Percentiles rank a stretch among this genome's conserved stretches.
These are phyloP conservation scores for Kodamaea arcana DNA, from an alignment of 1,139 yeast species.

Conservation along the genomic window DNA sequence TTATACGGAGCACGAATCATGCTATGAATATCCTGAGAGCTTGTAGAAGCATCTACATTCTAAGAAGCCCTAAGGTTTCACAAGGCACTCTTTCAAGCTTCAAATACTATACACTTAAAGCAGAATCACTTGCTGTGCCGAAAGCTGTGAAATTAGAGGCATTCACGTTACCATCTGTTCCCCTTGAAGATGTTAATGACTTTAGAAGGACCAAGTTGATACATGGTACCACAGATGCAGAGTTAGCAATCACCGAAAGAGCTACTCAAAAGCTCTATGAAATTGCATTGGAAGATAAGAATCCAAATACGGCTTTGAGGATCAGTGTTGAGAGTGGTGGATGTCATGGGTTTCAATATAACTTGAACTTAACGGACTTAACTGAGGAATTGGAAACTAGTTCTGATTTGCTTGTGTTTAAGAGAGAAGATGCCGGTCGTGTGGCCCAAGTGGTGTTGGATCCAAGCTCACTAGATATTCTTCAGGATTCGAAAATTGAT, in stretches of 20 bases:
- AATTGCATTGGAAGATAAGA: conserved; percentile 54
- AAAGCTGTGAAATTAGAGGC: conserved; percentile 2
- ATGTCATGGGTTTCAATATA: conserved; percentile 96
- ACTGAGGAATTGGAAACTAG: conserved; percentile 38
- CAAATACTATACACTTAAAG: no score
- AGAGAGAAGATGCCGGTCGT: conserved; percentile 44
- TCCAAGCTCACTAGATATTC: conserved; percentile 71
- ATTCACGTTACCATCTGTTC: conserved; percentile 8
- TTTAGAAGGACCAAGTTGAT: conserved; percentile 28
- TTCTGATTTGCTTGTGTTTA: conserved; percentile 52
- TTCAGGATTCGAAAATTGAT: conserved; percentile 84
- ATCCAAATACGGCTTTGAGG: conserved; percentile 60
- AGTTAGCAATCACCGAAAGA: conserved; percentile 37
- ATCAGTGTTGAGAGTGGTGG: conserved; percentile 96
- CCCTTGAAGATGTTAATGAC: conserved; percentile 25
- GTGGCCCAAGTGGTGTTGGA: conserved; percentile 70
- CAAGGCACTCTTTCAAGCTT: no score
- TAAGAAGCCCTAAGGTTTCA: no score
- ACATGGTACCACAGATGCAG: conserved; percentile 34
- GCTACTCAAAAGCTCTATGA: conserved; percentile 50
- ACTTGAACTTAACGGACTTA: conserved; percentile 57
- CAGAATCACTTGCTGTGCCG: conserved; percentile 23
- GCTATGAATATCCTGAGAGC: no score
- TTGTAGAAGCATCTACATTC: no score
- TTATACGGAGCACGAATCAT: no score